A percentile compares a stretch with the other conserved stretches of the same genome.
phyloP scores from a whole-genome alignment of 192 early-diverging fungal genomes.

The Phycomyces nitens region DNA sequence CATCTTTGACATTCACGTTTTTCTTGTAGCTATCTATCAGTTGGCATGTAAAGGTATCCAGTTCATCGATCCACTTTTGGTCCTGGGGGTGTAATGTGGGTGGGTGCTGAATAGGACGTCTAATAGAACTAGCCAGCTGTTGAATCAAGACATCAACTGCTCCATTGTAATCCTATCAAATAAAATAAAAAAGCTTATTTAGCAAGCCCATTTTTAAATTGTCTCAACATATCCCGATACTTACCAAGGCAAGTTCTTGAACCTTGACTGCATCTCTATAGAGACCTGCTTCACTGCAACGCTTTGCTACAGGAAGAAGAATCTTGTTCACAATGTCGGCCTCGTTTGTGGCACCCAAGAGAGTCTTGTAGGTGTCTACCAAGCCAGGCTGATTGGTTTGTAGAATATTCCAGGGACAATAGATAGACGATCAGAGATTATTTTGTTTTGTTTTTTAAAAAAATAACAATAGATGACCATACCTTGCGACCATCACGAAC shows the following conservation, averaged over 20 bases:
- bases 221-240: neutral
- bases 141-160: slow-evolving; percentile 21
- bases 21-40: neutral
- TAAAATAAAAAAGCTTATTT: neutral
- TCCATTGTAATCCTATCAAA: slow-evolving; percentile 32
- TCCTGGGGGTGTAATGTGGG: neutral
- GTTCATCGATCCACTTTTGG: neutral
- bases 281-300: slow-evolving; percentile 64
- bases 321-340: slow-evolving; percentile 67
- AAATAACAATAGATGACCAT: slow-evolving; percentile 45
- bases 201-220: slow-evolving; percentile 10
- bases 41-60: neutral
- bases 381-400: slow-evolving; percentile 38
- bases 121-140: slow-evolving; percentile 26
- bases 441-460: neutral
- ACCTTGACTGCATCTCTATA: slow-evolving; percentile 73
- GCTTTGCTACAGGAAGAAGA: slow-evolving; percentile 62
- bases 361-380: slow-evolving; percentile 63
- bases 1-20: neutral
- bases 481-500: slow-evolving; percentile 10
- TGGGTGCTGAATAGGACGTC: neutral
- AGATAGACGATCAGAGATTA: neutral
- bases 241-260: slow-evolving; percentile 68
- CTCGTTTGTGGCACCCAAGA: slow-evolving; percentile 56
- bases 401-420: neutral